phyloP scores from a whole-genome alignment of 176 grass and related monocot genomes.

The Alloteropsis semialata region DNA sequence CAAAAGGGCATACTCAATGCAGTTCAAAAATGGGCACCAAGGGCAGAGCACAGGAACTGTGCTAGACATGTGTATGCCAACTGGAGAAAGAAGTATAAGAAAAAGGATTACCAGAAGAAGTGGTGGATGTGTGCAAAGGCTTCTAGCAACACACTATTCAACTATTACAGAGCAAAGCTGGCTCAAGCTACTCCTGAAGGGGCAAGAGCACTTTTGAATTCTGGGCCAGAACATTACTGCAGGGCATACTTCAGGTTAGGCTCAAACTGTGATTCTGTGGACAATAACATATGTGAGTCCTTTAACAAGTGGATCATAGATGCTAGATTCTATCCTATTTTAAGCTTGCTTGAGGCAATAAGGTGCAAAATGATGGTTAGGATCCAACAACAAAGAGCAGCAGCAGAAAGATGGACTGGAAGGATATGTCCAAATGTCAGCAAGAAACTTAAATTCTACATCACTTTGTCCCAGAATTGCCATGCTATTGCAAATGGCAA shows the following conservation, averaged over 20 bases:
- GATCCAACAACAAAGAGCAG: not conserved
- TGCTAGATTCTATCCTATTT: not conserved
- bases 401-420: not conserved
- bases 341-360: not conserved
- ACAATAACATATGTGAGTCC: not conserved
- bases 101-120: not conserved
- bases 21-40: too few species aligned
- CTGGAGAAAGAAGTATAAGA: not conserved
- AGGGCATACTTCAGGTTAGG: not conserved
- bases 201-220: too few species aligned
- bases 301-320: not conserved
- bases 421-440: not conserved
- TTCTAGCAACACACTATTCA: too few species aligned
- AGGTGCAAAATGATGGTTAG: not conserved
- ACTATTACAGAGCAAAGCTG: too few species aligned
- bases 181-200: too few species aligned
- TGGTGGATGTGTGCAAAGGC: not conserved
- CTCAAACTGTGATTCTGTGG: not conserved
- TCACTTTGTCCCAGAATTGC: rapidly evolving
- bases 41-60: not conserved
- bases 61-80: not conserved
- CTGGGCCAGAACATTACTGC: not conserved
- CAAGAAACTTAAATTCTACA: not conserved
- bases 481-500: not conserved
- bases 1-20: not conserved